Evolutionary conservation across 1,139 yeast genomes (phyloP).

Genomic region (Taphrina sp.): DNA sequence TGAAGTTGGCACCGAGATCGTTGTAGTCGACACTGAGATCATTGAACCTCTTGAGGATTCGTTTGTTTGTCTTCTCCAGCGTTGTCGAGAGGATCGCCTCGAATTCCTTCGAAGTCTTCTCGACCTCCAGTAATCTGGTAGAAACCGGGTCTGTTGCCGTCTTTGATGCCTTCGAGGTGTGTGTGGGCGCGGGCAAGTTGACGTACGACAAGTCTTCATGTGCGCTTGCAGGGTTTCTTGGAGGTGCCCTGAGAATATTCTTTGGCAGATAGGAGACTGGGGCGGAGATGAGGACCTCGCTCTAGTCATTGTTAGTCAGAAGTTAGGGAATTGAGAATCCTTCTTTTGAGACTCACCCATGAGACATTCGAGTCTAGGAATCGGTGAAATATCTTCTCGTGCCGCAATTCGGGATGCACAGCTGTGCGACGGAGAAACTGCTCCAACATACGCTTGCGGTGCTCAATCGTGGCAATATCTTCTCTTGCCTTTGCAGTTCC

Average conservation of each 20-base stretch:
- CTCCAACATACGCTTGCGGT: constrained; percentile 72
- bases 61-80: constrained; percentile 65
- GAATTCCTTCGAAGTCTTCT: constrained; percentile 50
- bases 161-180: constrained; percentile 45
- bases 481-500: constrained; percentile 60
- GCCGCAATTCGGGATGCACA: constrained; percentile 55
- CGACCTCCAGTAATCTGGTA: constrained; percentile 16
- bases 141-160: constrained; percentile 27
- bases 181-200: constrained; percentile 61
- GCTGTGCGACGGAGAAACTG: constrained; percentile 77
- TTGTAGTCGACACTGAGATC: constrained; percentile 53
- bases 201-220: constrained; percentile 58
- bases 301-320: too few species aligned
- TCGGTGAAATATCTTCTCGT: constrained; percentile 64
- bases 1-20: constrained; percentile 69
- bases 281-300: constrained; percentile 55
- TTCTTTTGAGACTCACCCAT: constrained; percentile 53
- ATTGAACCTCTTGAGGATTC: constrained; percentile 54
- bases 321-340: constrained; percentile 49
- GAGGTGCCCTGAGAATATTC: constrained; percentile 56
- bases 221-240: constrained; percentile 50
- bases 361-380: constrained; percentile 82
- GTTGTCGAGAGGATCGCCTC: constrained; percentile 56
- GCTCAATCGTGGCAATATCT: constrained; percentile 54
- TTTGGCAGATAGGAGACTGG: constrained; percentile 57